A percentile compares a stretch with the other conserved stretches of the same genome.
These are phyloP conservation scores for Trichosporon sp. DNA, from an alignment of 1,284 basidiomycete species.

Conservation along the genomic window DNA sequence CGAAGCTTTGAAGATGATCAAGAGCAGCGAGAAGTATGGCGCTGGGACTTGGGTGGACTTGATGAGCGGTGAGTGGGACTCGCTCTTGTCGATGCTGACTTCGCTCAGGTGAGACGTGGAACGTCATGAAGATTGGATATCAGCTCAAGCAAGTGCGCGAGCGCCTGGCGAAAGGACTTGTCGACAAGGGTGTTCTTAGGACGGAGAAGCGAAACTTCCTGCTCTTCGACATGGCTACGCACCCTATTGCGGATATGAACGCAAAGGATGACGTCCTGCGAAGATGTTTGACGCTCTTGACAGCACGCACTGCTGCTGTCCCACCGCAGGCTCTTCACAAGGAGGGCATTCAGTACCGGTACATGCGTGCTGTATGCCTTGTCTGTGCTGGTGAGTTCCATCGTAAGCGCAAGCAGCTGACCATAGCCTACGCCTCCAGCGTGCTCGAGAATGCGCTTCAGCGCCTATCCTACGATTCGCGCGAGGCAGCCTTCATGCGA, in stretches of 20 bases:
- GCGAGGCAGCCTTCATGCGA: constrained; percentile 81
- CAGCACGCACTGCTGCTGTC: constrained; percentile 74
- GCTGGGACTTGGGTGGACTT: constrained; percentile 90
- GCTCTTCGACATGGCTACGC: constrained; percentile 97
- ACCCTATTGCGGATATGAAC: constrained; percentile 84
- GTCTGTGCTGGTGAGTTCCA: constrained; percentile 63
- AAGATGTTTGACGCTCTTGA: constrained; percentile 70
- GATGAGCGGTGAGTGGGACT: constrained; percentile 64
- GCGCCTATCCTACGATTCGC: constrained; percentile 77
- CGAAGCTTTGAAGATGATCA: constrained; percentile 94
- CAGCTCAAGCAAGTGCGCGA: constrained; percentile 96
- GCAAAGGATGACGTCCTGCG: constrained; percentile 77
- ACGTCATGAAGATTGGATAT: constrained; percentile 96
- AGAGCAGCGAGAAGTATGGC: constrained; percentile 67
- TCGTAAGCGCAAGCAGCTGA: neutral
- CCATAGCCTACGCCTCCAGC: constrained; percentile 70
- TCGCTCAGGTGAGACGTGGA: constrained; percentile 85
- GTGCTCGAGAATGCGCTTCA: constrained; percentile 91
- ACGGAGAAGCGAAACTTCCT: constrained; percentile 96
- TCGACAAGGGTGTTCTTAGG: constrained; percentile 93
- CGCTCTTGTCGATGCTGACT: neutral
- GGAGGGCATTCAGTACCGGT: constrained; percentile 71
- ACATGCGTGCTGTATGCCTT: constrained; percentile 71
- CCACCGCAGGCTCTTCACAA: constrained; percentile 63
- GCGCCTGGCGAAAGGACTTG: constrained; percentile 90